Conservation (phyloP, 2,329 filamentous ascomycete species). For the Aureobasidium sp. region DNA sequence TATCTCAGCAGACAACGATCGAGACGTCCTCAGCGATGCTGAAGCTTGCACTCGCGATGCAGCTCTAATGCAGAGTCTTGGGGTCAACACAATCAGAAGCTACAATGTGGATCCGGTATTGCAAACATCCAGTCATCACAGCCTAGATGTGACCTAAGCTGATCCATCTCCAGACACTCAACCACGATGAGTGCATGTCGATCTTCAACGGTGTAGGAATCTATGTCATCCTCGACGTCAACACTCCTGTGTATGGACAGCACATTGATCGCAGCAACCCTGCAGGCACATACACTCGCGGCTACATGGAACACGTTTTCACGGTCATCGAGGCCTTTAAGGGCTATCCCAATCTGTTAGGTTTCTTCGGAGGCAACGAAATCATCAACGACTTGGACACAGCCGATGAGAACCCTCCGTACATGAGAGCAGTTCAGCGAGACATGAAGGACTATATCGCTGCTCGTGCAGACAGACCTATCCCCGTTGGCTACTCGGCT, state of each 20-base stretch:
- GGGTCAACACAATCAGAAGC: slow-evolving; percentile 58
- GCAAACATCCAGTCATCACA: slow-evolving; percentile 28
- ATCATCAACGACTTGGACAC: slow-evolving; percentile 52
- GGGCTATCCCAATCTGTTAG: slow-evolving; percentile 55
- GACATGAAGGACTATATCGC: slow-evolving; percentile 63
- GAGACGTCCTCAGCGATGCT: slow-evolving; percentile 53
- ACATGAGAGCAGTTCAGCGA: slow-evolving; percentile 56
- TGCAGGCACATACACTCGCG: slow-evolving; percentile 47
- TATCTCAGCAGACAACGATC: slow-evolving; percentile 43
- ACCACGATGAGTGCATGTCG: slow-evolving; percentile 56
- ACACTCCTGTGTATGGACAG: slow-evolving; percentile 52
- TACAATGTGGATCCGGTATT: slow-evolving; percentile 52
- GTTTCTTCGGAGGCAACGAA: slow-evolving; percentile 62
- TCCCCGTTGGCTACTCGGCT: slow-evolving; percentile 63
- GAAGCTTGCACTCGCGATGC: slow-evolving; percentile 56
- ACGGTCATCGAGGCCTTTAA: slow-evolving; percentile 61
- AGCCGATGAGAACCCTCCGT: slow-evolving; percentile 44
- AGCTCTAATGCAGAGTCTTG: slow-evolving; percentile 55
- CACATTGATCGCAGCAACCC: slow-evolving; percentile 52
- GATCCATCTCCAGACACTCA: slow-evolving; percentile 28
- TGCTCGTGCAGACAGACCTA: slow-evolving; percentile 49
- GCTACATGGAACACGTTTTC: slow-evolving; percentile 54
- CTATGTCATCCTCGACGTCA: slow-evolving; percentile 61
- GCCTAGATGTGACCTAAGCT: neutral
- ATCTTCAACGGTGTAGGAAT: slow-evolving; percentile 60